phyloP scores from a whole-genome alignment of 306 rosid genomes.

The Cicer yamashitae region DNA sequence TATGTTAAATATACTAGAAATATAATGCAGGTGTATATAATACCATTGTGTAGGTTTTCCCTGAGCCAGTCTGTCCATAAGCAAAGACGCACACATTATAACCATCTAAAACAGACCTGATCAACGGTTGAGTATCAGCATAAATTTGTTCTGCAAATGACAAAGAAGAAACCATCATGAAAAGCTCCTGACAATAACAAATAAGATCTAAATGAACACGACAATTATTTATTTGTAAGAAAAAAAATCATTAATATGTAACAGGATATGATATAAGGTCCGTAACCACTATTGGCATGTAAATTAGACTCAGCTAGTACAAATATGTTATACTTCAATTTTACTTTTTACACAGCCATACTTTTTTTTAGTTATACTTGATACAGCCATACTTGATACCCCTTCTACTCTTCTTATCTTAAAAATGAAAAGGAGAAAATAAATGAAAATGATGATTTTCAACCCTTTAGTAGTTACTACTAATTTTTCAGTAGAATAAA shows the following conservation, averaged over 20 bases:
- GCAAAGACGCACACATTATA: slow-evolving; percentile 95
- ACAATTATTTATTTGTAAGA: slow-evolving; percentile 30
- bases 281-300: slow-evolving; percentile 8
- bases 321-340: neutral
- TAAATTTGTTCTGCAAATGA: slow-evolving; percentile 87
- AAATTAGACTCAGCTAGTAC: neutral
- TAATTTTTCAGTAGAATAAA: neutral
- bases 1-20: slow-evolving; percentile 17
- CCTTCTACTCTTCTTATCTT: neutral
- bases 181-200: slow-evolving; percentile 24
- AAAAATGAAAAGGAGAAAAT: neutral
- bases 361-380: neutral
- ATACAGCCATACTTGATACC: neutral
- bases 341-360: slow-evolving; percentile 1
- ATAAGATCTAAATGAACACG: neutral
- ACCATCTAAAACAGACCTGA: slow-evolving; percentile 93
- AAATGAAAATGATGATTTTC: slow-evolving; percentile 10
- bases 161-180: slow-evolving; percentile 26
- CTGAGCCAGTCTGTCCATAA: slow-evolving; percentile 99
- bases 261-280: neutral
- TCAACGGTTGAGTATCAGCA: slow-evolving; percentile 76
- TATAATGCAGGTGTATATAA: neutral
- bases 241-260: neutral
- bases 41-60: slow-evolving; percentile 99
- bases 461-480: slow-evolving; percentile 23